Conservation (phyloP, 2,329 filamentous ascomycete species). For the Teratosphaeria zuluensis region DNA sequence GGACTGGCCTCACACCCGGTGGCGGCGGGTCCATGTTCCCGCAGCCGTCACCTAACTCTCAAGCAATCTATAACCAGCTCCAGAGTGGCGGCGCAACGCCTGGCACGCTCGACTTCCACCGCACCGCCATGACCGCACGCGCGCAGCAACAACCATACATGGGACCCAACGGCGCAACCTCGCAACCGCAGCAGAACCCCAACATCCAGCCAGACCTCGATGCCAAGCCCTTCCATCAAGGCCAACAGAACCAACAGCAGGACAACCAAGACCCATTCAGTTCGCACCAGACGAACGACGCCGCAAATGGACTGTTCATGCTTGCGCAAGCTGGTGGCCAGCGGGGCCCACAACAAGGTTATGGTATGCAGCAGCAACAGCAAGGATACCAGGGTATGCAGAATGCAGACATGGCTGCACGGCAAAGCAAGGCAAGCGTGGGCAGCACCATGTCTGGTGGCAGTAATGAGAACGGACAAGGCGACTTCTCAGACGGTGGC, state of each 20-base stretch:
- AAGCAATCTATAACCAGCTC: conserved; percentile 69
- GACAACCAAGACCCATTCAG: conserved; percentile 58
- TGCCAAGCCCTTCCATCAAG: conserved; percentile 46
- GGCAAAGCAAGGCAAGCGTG: conserved; percentile 39
- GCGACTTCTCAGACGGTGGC: conserved; percentile 61
- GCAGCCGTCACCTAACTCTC: conserved; percentile 75
- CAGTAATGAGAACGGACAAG: conserved; percentile 40
- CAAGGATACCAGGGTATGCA: conserved; percentile 35
- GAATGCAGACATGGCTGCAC: conserved; percentile 16
- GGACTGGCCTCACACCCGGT: conserved; percentile 85
- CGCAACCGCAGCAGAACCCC: conserved; percentile 33
- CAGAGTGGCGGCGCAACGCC: conserved; percentile 79
- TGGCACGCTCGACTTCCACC: conserved; percentile 85
- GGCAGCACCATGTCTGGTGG: conserved; percentile 50
- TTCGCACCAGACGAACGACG: conserved; percentile 83
- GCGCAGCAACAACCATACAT: conserved; percentile 41
- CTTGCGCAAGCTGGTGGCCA: conserved; percentile 63
- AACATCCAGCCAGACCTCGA: conserved; percentile 30
- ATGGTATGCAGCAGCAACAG: conserved; percentile 35
- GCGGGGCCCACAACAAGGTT: conserved; percentile 41
- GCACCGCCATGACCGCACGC: conserved; percentile 75
- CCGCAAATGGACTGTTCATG: conserved; percentile 87
- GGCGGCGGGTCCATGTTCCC: conserved; percentile 97
- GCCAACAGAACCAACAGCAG: conserved; percentile 32
- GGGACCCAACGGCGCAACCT: conserved; percentile 30